Conservation (phyloP, 2,329 filamentous ascomycete genomes). For the Metarhizium rileyi region DNA sequence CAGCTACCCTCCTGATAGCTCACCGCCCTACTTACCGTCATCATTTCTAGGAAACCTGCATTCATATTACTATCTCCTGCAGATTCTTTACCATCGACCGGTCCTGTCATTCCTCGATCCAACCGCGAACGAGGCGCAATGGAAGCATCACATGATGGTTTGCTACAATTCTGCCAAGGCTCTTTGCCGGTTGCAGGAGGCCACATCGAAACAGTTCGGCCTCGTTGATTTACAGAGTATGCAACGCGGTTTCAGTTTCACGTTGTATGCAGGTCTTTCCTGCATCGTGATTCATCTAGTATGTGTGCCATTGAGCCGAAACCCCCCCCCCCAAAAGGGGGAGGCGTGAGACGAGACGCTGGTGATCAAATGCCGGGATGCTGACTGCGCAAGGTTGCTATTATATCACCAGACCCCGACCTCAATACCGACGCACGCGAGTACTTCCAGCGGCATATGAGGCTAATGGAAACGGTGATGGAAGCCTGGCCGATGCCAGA, state of each 20-base stretch:
- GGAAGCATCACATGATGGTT: slow-evolving; percentile 80
- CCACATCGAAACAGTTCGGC: slow-evolving; percentile 65
- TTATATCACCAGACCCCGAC: slow-evolving; percentile 86
- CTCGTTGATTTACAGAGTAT: slow-evolving; percentile 78
- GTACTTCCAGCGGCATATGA: slow-evolving; percentile 90
- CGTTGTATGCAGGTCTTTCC: slow-evolving; percentile 83
- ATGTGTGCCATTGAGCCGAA: too few relatives aligned
- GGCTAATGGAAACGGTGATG: slow-evolving; percentile 79
- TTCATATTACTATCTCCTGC: slow-evolving; percentile 74
- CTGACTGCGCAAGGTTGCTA: slow-evolving; percentile 55
- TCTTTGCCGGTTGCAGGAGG: slow-evolving; percentile 80
- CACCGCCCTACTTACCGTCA: slow-evolving; percentile 73
- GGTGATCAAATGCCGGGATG: slow-evolving; percentile 3
- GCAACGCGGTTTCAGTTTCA: slow-evolving; percentile 90
- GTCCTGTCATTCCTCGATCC: slow-evolving; percentile 73
- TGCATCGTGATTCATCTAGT: slow-evolving; percentile 92
- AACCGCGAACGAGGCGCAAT: slow-evolving; percentile 58
- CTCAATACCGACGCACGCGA: slow-evolving; percentile 76
- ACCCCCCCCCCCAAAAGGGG: too few relatives aligned
- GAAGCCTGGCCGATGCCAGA: slow-evolving; percentile 80
- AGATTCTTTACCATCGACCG: slow-evolving; percentile 81
- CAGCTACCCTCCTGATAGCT: slow-evolving; percentile 66
- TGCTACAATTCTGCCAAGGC: slow-evolving; percentile 79
- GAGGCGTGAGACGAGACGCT: too few relatives aligned
- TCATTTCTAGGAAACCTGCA: slow-evolving; percentile 86